These are phyloP conservation scores for Saccharomycopsis fermentans DNA, from an alignment of 805 yeast species.

Conservation along the genomic window DNA sequence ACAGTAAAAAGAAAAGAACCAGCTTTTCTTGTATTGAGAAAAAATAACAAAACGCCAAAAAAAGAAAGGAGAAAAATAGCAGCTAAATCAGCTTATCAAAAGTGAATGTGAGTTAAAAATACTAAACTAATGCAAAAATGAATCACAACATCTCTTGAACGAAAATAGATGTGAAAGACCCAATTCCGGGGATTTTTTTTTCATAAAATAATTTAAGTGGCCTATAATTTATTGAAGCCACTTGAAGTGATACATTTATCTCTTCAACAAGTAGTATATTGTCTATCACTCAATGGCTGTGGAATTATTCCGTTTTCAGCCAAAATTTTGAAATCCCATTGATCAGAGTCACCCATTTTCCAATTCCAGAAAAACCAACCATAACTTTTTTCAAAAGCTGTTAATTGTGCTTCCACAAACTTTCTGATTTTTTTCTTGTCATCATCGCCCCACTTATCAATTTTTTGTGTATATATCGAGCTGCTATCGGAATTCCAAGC, in stretches of 20 bases:
- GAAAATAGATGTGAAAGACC: too few species aligned
- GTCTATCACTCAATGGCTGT: conserved; percentile 44
- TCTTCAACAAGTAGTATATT: conserved; percentile 23
- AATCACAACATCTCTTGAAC: too few species aligned
- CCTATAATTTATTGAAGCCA: too few species aligned
- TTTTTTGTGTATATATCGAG: conserved; percentile 24
- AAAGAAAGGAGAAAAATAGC: background rate
- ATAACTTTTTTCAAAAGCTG: conserved; percentile 35
- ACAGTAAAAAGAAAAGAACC: background rate
- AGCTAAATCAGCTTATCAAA: background rate
- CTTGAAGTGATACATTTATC: too few species aligned
- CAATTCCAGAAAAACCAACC: conserved; percentile 71
- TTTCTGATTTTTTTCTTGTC: conserved; percentile 38
- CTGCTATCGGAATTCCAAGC: conserved; percentile 16
- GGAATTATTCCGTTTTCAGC: conserved; percentile 48
- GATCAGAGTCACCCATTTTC: conserved; percentile 55
- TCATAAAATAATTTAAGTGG: too few species aligned
- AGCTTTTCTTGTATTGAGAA: background rate
- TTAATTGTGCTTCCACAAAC: conserved; percentile 52
- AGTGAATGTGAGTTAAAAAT: too few species aligned
- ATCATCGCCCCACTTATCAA: conserved; percentile 32
- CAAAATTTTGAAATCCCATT: conserved; percentile 54
- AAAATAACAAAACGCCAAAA: background rate
- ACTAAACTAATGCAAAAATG: too few species aligned
- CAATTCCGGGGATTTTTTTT: too few species aligned